Evolutionary conservation across 179 eudicot species (phyloP), one percentile per base, ranked within the genome.

Genomic region (Actinidia chinensis): DNA sequence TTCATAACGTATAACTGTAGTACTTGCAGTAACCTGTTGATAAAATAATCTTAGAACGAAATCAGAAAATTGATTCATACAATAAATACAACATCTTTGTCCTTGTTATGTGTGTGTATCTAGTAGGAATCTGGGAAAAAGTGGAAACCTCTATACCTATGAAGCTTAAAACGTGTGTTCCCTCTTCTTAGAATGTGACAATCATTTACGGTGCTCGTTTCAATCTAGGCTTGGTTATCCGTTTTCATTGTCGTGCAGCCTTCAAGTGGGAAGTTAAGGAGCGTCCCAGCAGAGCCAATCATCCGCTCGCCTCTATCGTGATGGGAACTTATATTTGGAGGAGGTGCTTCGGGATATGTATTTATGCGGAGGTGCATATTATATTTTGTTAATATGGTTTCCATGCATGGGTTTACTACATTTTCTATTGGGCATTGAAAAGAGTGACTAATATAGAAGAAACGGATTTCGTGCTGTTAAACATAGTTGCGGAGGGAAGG

Each of bases 221-320:
- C n/a, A n/a, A n/a, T n/a, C n/a, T n/a, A 47, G 12, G 56, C 73
- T 69, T 44, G 17, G 6, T 22, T 69, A 18, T 9, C 23, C 33
- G 10, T 73, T 40, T 40, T n/a, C 44, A n/a, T 51, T 20, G 28
- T 76, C 20, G 9, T 81, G 81, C 90, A 94, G 98, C 94, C 97
- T 72, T n/a, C 97, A 92, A 68, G 89, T 86, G 43, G n/a, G 97
- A 92, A 86, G 96, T 90, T 4, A 92, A 89, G n/a, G 90, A 88
- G 94, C 77, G 92, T 93, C 78, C 97, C 97, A 6, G 85, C 90
- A 0, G 97, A 94, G 82, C 88, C 90, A 0, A 90, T 92, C 17
- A 86, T 81, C 90, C 97, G 0, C 83, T 94, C 66, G 89, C 85
- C 36, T 82, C 92, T 1, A 89, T 75, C 79, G 83, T 14, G 91